phyloP scores from a whole-genome alignment of 1,284 basidiomycete species.

The Crepidotus sp. region DNA sequence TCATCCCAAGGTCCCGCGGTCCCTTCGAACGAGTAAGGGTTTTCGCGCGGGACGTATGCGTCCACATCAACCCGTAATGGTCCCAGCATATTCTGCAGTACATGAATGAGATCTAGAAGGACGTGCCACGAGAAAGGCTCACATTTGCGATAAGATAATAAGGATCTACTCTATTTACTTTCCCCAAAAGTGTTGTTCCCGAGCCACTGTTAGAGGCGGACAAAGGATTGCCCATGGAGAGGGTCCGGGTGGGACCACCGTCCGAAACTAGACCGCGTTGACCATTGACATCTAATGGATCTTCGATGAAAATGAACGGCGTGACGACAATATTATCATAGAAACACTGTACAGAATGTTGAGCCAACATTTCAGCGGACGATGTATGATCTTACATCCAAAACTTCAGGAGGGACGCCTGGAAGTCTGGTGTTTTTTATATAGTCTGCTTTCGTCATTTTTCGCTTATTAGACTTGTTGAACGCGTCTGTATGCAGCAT shows the following conservation, averaged over 20 bases:
- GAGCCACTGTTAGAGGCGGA: constrained; percentile 26
- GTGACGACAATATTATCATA: constrained; percentile 95
- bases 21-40: constrained; percentile 74
- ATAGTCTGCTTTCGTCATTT: constrained; percentile 95
- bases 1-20: constrained; percentile 64
- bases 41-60: constrained; percentile 51
- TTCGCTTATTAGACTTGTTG: constrained; percentile 95
- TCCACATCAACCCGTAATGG: constrained; percentile 74
- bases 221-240: constrained; percentile 31
- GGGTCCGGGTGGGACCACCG: constrained; percentile 29
- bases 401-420: constrained; percentile 75
- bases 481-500: constrained; percentile 99
- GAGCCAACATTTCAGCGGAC: constrained; percentile 1
- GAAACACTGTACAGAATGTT: constrained; percentile 57
- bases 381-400: constrained; percentile 57
- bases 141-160: constrained; percentile 86
- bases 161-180: constrained; percentile 73
- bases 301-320: constrained; percentile 94
- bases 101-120: constrained; percentile 11
- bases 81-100: constrained; percentile 52
- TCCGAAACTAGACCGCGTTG: constrained; percentile 42
- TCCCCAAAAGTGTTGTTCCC: constrained; percentile 37
- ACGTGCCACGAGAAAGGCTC: constrained; percentile 22
- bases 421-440: constrained; percentile 85
- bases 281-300: constrained; percentile 64